Evolutionary conservation across 257 asterid genomes (phyloP).

Genomic region (Paraleonurus japonicus): DNA sequence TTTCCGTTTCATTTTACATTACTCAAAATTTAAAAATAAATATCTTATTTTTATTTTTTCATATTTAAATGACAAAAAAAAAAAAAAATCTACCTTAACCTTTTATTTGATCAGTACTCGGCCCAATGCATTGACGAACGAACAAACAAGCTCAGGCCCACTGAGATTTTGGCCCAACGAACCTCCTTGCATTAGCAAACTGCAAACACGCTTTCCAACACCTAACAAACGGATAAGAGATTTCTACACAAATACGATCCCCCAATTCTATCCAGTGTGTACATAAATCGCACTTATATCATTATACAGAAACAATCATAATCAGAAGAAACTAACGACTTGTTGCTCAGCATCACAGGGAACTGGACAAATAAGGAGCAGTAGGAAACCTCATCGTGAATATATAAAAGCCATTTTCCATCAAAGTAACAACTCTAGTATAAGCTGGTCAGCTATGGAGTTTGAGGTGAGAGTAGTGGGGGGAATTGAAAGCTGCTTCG

Average conservation of each 20-base stretch:
- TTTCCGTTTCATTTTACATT: too few relatives aligned
- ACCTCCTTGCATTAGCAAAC: not conserved
- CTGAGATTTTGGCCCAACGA: not conserved
- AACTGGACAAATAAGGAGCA: conserved; percentile 20
- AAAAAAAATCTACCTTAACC: too few relatives aligned
- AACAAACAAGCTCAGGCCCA: not conserved
- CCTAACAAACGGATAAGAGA: conserved; percentile 19
- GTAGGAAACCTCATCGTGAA: conserved; percentile 2
- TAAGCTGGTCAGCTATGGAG: conserved; percentile 53
- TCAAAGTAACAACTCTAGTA: not conserved
- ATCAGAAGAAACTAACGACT: not conserved
- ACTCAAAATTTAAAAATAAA: too few relatives aligned
- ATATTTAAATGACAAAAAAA: too few relatives aligned
- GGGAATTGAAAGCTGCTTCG: conserved; percentile 77
- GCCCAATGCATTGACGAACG: not conserved
- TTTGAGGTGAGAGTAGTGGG: conserved; percentile 73
- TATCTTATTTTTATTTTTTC: too few relatives aligned
- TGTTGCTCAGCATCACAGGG: not conserved
- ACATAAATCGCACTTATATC: not conserved
- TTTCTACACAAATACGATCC: not conserved
- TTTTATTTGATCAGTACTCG: too few relatives aligned
- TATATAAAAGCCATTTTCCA: not conserved
- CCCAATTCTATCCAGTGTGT: conserved; percentile 15
- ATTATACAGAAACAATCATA: not conserved
- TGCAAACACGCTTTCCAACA: conserved; percentile 32